Evolutionary conservation across 2,329 filamentous ascomycete genomes (phyloP), one percentile per base, ranked within the genome.

Genomic region (Trichoderma sp.): DNA sequence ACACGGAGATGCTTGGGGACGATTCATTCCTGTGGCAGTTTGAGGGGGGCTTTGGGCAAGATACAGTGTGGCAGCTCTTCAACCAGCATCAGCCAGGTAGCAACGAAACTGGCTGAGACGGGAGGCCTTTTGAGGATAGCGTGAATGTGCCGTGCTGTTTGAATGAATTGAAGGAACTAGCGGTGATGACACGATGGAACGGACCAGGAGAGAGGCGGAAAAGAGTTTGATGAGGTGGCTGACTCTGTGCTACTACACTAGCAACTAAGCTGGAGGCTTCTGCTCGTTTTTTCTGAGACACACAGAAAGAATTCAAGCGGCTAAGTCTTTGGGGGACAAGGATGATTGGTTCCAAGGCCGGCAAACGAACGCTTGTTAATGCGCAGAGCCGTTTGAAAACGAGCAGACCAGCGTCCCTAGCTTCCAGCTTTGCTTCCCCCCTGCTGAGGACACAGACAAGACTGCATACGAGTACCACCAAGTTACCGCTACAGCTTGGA

Each of bases 1-100:
- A 67, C 13, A 23, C 39, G 1, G 36, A 71, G 73, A 74, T 70
- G 71, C 68, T 67, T 9, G 66, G 61, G 7, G 71, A 39, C 0
- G 59, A 68, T 62, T 28, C 72, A 68, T 70, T 74, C 11, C 28
- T 72, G n/a, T 86, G 84, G 84, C 83, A 86, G 72, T 89, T 89
- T 79, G 86, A 84, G 28, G 87, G 87, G 2, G 86, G 84, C 71
- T 88, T 88, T 78, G 84, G 83, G 3, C 82, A 83, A 62, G 86
- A 88, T 74, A 88, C 86, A 58, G 83, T 89, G 70, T 88, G 87
- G 87, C 85, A 84, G 47, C 78, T 88, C 71, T 76, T 89, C 75
- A 89, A 89, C 75, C 85, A 84, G 73, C 84, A 84, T 73, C 81
- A 82, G 43, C 80, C 79, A 62, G 71, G 63, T n/a, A 43, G 63